phyloP scores from a whole-genome alignment of 495 filamentous ascomycete species.

The Xylaria telfairii region DNA sequence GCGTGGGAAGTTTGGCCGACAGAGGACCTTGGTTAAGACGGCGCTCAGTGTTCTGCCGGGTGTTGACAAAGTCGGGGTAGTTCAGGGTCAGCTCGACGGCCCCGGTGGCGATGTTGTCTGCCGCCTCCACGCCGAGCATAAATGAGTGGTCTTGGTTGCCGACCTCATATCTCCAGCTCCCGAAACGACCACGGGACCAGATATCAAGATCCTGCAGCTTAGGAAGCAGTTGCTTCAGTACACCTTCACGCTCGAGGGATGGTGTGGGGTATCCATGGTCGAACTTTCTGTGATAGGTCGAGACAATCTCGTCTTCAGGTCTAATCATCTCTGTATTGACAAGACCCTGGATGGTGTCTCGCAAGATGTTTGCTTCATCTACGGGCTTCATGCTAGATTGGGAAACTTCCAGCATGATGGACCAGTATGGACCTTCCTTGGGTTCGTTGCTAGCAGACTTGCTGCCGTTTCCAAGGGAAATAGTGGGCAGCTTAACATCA shows the following conservation, averaged over 20 bases:
- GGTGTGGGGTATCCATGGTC: conserved; percentile 99
- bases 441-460: conserved; percentile 71
- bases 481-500: conserved; percentile 83
- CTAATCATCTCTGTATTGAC: conserved; percentile 97
- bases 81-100: conserved; percentile 96
- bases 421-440: conserved; percentile 95
- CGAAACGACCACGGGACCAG: conserved; percentile 95
- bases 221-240: conserved; percentile 89
- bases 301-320: conserved; percentile 91
- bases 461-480: conserved; percentile 83
- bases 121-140: conserved; percentile 98
- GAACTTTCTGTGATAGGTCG: conserved; percentile 97
- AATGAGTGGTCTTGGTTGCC: conserved; percentile 98
- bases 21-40: conserved; percentile 74
- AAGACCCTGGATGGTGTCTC: conserved; percentile 92
- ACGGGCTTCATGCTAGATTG: conserved; percentile 96
- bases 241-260: conserved; percentile 91
- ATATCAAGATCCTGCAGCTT: conserved; percentile 90
- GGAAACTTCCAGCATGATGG: conserved; percentile 98
- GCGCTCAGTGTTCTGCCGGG: conserved; percentile 84
- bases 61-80: conserved; percentile 99
- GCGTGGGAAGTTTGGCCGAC: conserved; percentile 39
- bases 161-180: conserved; percentile 94
- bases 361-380: conserved; percentile 78
- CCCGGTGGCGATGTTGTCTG: conserved; percentile 93